Evolutionary conservation across 495 filamentous ascomycete genomes (phyloP), one percentile per base, ranked within the genome.

Genomic region (Lasiosphaeris hirsuta): DNA sequence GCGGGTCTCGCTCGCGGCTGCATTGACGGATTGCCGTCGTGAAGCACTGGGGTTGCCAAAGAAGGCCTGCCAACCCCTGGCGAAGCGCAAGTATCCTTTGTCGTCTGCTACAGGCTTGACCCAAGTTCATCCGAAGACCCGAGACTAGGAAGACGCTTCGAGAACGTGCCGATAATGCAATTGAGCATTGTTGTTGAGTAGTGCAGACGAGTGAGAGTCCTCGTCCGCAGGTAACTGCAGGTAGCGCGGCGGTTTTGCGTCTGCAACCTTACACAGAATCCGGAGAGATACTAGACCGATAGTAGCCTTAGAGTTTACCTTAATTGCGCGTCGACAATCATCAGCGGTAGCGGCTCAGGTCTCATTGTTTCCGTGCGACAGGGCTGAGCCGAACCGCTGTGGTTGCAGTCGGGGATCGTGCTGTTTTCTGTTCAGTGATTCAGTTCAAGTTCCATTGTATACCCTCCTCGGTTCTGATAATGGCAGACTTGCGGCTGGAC

Each of bases 111-210:
- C 58, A 62, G 33, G 58, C 39, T 53, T 38, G 51, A 54, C 46
- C 43, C 50, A 57, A 56, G 43, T 41, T 59, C 57, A 54, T 57
- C 67, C 67, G 63, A 67, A 62, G n/a, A 67, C 46, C 63, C 65
- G 65, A 65, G 56, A 59, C 58, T 37, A 47, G 50, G 18, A 40
- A 60, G 18, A 57, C 14, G 34, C 39, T 43, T 15, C 36, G 55
- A 42, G 55, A 37, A 47, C 40, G 46, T 45, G 59, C 56, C 15
- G 49, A 46, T 44, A 58, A 61, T 44, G 45, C 56, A 49, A 41
- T 17, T 36, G 51, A 43, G 40, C 45, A 44, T 8, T 30, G 34
- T 15, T 13, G 35, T 52, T 41, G 51, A 43, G 14, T 51, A n/a
- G 23, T 38, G 34, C 19, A 41, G 36, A 18, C n/a, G 13, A 40